A percentile compares a stretch with the other conserved stretches of the same genome.
These are phyloP conservation scores for Buxus sempervirens DNA, from an alignment of 164 flowering plant species.

Conservation along the genomic window DNA sequence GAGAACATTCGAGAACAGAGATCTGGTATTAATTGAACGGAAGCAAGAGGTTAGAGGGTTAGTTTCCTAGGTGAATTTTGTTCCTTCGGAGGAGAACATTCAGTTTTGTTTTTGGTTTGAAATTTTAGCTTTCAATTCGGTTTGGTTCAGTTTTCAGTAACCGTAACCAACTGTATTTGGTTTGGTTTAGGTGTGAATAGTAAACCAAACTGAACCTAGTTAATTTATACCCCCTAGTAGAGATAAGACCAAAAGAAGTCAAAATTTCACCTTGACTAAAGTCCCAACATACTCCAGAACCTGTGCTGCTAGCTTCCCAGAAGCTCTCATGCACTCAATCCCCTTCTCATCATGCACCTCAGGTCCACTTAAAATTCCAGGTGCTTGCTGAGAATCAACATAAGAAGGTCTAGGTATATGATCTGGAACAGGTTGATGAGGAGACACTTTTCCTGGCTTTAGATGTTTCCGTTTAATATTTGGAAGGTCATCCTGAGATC, in stretches of 20 bases:
- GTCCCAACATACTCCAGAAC: constrained; percentile 94
- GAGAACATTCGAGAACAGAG: no score
- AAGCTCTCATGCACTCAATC: constrained; percentile 87
- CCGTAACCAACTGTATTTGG: no score
- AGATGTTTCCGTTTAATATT: constrained; percentile 51
- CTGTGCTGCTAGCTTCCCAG: constrained; percentile 91
- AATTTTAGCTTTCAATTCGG: no score
- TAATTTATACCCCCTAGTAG: no score
- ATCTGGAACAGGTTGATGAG: constrained; percentile 72
- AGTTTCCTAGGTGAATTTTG: no score
- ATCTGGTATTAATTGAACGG: no score
- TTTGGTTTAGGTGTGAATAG: no score
- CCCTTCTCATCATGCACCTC: constrained; percentile 87
- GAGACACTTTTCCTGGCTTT: constrained; percentile 78
- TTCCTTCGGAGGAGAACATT: no score
- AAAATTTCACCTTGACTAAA: constrained; percentile 72
- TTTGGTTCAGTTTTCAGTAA: no score
- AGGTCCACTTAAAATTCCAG: constrained; percentile 69
- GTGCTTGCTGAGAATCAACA: constrained; percentile 47
- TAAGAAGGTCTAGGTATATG: constrained; percentile 78
- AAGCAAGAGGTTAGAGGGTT: no score
- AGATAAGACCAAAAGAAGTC: background rate
- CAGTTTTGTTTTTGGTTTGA: no score
- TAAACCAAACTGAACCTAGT: no score
- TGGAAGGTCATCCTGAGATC: constrained; percentile 26